Base-by-base conservation (phyloP, 805 yeast species). In the Metschnikowia cubensis region DNA sequence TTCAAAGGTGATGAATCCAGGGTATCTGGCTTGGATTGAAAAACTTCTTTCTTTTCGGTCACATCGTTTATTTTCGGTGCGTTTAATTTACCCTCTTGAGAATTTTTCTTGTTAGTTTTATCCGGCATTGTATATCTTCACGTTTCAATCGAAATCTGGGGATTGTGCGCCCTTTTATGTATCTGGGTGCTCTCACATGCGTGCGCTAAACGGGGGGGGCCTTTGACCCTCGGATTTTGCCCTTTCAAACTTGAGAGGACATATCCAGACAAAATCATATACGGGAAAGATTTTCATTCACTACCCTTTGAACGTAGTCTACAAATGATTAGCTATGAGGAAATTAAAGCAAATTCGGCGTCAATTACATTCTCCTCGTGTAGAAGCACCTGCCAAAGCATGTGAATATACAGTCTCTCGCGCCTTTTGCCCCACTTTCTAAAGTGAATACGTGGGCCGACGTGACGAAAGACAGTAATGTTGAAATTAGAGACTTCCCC, bases 1-100 rank as follows among this genome's bases (percentile, higher is more conserved):
- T 63, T 57, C 52, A 74, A 61, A 3, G 45, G 32, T 7, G 22
- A 11, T 18, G 35, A 33, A 15, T 20, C 37, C 7, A n/a, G n/a
- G 6, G n/a, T n/a, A 3, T 10, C 21, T 13, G 42, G 22, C 42
- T 39, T 25, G 34, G 34, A 13, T n/a, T 36, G 39, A 36, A 3
- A 5, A 6, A 1, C 6, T 36, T 36, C 39, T 15, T 36, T 14
- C 15, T 39, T 38, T 22, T 38, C 29, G 8, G 41, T 31, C 5
- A 10, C 3, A 7, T 11, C 31, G 14, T 22, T 20, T 10, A 14
- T 13, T 21, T 31, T 31, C 25, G 42, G 13, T 25, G 31, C 14
- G 13, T 14, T 10, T 20, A 17, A 25, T 21, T 33, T 33, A 3
- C 15, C n/a, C 6, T 21, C 18, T 21, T 22, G 35, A 32, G 34